Conservation (phyloP, 352 stramenopile species). For the Plasmopara muralis region DNA sequence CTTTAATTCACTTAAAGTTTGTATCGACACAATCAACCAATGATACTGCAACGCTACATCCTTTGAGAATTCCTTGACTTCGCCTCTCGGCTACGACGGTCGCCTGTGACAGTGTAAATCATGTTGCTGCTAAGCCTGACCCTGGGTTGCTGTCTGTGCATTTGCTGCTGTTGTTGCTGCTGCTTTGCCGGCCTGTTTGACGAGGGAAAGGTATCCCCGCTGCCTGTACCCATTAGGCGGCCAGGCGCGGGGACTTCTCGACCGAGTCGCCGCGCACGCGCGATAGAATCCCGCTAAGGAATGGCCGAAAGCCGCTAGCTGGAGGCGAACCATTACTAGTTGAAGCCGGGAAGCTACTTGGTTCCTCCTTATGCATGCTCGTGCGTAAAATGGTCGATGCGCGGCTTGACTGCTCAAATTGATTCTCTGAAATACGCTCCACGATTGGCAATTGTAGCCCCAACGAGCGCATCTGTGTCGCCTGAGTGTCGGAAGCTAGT, state of each 20-base stretch:
- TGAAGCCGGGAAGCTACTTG: not conserved
- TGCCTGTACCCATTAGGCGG: slow-evolving; percentile 25
- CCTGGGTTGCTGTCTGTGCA: slow-evolving; percentile 24
- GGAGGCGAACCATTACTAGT: not conserved
- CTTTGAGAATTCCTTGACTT: slow-evolving; percentile 4
- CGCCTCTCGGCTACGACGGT: not conserved
- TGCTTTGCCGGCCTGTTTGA: slow-evolving; percentile 31
- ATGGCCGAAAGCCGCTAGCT: slow-evolving; percentile 20
- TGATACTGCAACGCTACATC: slow-evolving; percentile 6
- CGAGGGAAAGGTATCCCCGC: slow-evolving; percentile 28
- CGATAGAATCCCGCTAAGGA: slow-evolving; percentile 43
- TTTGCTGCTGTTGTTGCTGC: slow-evolving; percentile 31
- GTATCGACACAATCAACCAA: slow-evolving; percentile 22
- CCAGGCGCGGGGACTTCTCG: slow-evolving; percentile 24
- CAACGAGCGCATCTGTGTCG: slow-evolving; percentile 6
- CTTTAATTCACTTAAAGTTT: slow-evolving; percentile 22
- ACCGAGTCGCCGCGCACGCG: slow-evolving; percentile 30
- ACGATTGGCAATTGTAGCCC: slow-evolving; percentile 23
- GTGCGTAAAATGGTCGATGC: slow-evolving; percentile 15
- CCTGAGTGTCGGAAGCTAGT: slow-evolving; percentile 5
- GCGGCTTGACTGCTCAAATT: slow-evolving; percentile 25
- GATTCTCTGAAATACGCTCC: slow-evolving; percentile 27
- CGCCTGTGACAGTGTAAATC: not conserved
- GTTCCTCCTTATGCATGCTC: slow-evolving; percentile 24
- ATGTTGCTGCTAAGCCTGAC: slow-evolving; percentile 28